Conservation (phyloP, 2,329 filamentous ascomycete genomes). For the Sclerotinia nivalis region DNA sequence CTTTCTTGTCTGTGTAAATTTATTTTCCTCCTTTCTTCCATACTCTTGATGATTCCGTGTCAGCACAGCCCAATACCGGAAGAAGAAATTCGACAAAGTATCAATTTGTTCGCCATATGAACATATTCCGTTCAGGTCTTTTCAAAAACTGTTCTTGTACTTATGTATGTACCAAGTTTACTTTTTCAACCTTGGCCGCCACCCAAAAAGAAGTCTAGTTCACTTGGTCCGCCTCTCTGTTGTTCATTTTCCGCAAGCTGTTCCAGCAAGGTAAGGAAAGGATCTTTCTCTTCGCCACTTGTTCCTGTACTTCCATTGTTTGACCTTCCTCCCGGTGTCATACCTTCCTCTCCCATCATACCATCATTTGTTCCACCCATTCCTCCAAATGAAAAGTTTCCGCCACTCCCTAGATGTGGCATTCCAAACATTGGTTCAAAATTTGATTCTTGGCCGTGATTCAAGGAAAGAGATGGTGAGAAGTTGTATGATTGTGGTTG, state of each 20-base stretch:
- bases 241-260: constrained; percentile 82
- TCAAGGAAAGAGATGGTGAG: constrained; percentile 33
- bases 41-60: background rate
- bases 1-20: background rate
- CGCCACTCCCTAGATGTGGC: constrained; percentile 51
- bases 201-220: constrained; percentile 74
- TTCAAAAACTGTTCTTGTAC: background rate
- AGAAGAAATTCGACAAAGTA: background rate
- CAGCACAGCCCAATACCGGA: background rate
- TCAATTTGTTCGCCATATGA: constrained; percentile 5
- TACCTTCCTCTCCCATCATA: constrained; percentile 42
- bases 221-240: constrained; percentile 65
- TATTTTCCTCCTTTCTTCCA: background rate
- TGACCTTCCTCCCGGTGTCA: constrained; percentile 50
- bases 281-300: constrained; percentile 69
- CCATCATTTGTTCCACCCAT: constrained; percentile 52
- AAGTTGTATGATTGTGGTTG: constrained; percentile 21
- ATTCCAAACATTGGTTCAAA: constrained; percentile 64
- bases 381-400: constrained; percentile 47
- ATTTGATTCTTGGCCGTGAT: constrained; percentile 35
- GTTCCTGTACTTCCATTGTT: constrained; percentile 53
- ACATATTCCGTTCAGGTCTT: background rate
- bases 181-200: constrained; percentile 27
- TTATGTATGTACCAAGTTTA: background rate
- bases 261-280: constrained; percentile 76